phyloP scores from a whole-genome alignment of 257 asterid species.

The Gynochthodes officinalis region DNA sequence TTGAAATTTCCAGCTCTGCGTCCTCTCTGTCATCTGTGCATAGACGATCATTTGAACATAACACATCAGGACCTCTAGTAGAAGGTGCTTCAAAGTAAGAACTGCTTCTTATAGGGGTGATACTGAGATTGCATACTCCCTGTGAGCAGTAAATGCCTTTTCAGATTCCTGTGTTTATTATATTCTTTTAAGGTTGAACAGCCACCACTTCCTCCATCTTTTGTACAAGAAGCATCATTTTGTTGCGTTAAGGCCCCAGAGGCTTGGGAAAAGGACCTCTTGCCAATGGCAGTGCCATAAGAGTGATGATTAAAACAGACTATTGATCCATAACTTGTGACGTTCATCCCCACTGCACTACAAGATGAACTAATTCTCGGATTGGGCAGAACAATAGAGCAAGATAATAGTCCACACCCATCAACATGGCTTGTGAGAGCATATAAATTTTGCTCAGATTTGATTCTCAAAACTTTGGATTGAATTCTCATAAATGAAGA shows the following conservation, averaged over 20 bases:
- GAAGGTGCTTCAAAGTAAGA: constrained; percentile 32
- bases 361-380: constrained; percentile 37
- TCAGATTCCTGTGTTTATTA: constrained; percentile 30
- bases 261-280: constrained; percentile 47
- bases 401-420: constrained; percentile 32
- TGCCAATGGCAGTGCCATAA: constrained; percentile 25
- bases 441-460: constrained; percentile 29
- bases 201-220: constrained; percentile 29
- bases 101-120: constrained; percentile 27
- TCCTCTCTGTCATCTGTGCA: constrained; percentile 27
- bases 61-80: constrained; percentile 21
- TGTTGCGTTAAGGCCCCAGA: constrained; percentile 34
- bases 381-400: constrained; percentile 29
- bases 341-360: constrained; percentile 30
- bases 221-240: constrained; percentile 22
- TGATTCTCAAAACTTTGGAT: constrained; percentile 29
- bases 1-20: constrained; percentile 19
- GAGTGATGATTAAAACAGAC: constrained; percentile 25
- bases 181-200: constrained; percentile 27
- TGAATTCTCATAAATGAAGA: constrained; percentile 27
- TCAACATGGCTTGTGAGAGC: constrained; percentile 27
- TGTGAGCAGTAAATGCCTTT: constrained; percentile 33
- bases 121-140: constrained; percentile 35
- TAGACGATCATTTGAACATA: constrained; percentile 30
- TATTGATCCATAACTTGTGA: constrained; percentile 29